Evolutionary conservation across 371 early-diverging fungal species (phyloP).

Genomic region (Sporodiniella umbellata): DNA sequence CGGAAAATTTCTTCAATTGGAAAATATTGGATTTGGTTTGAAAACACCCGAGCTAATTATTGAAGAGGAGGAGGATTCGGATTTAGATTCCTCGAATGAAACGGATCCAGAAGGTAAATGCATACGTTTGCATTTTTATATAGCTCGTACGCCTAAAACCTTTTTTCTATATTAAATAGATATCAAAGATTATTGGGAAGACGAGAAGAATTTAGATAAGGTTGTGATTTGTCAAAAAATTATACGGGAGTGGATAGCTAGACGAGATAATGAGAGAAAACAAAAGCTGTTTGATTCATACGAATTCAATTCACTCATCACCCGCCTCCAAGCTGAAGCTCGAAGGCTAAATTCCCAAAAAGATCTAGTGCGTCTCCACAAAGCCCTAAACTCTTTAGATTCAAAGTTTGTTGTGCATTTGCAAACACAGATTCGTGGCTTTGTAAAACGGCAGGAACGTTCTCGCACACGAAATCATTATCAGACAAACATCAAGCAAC

Average conservation of each 20-base stretch:
- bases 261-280: slow-evolving; percentile 28
- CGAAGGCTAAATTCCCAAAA: slow-evolving; percentile 55
- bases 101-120: background rate
- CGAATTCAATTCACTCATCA: slow-evolving; percentile 25
- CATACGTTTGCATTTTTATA: background rate
- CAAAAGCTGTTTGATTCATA: slow-evolving; percentile 10
- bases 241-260: slow-evolving; percentile 51
- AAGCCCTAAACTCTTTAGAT: slow-evolving; percentile 15
- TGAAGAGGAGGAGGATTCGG: slow-evolving; percentile 27
- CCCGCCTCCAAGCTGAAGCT: slow-evolving; percentile 61
- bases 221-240: slow-evolving; percentile 54
- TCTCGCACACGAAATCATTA: slow-evolving; percentile 60
- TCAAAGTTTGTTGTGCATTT: slow-evolving; percentile 45
- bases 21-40: background rate
- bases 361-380: slow-evolving; percentile 26
- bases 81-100: background rate
- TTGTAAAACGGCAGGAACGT: slow-evolving; percentile 57
- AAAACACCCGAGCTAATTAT: slow-evolving; percentile 44
- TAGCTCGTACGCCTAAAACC: background rate
- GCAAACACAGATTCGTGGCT: slow-evolving; percentile 73
- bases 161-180: background rate
- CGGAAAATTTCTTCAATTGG: background rate
- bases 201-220: slow-evolving; percentile 25
- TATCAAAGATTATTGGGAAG: slow-evolving; percentile 17
- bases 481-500: slow-evolving; percentile 63